phyloP scores from a whole-genome alignment of 257 asterid species.

The Jacaranda copaia region DNA sequence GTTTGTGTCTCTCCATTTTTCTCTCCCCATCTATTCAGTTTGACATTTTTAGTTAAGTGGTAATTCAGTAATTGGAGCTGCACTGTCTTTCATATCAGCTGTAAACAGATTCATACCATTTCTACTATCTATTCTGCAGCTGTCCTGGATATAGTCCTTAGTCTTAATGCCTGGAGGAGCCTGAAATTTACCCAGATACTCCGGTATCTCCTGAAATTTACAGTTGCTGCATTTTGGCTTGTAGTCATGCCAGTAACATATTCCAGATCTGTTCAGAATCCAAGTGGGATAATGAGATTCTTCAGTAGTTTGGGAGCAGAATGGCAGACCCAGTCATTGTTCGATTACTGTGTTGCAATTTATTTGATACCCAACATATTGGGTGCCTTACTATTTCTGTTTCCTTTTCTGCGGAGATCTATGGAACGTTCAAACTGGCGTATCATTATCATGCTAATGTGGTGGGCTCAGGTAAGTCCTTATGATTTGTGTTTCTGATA shows the following conservation, averaged over 20 bases:
- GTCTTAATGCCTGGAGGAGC: conserved; percentile 89
- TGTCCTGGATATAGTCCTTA: conserved; percentile 80
- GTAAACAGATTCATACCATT: conserved; percentile 25
- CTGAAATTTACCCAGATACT: conserved; percentile 76
- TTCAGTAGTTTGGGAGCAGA: conserved; percentile 74
- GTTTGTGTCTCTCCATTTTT: background rate
- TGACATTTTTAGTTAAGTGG: conserved; percentile 1
- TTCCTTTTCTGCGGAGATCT: conserved; percentile 79
- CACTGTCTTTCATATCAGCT: conserved; percentile 27
- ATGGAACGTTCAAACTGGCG: conserved; percentile 90
- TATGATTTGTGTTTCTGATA: conserved; percentile 17
- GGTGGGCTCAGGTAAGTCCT: conserved; percentile 95
- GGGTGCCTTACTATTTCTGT: conserved; percentile 75
- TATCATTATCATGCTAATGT: conserved; percentile 68
- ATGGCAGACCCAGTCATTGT: conserved; percentile 72
- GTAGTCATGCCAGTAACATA: conserved; percentile 87
- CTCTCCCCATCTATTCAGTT: background rate
- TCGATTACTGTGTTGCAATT: conserved; percentile 78
- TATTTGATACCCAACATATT: conserved; percentile 89
- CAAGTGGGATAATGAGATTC: conserved; percentile 78
- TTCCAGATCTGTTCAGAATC: conserved; percentile 78
- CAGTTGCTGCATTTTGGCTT: conserved; percentile 88
- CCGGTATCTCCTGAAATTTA: conserved; percentile 87
- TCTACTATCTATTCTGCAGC: conserved; percentile 67
- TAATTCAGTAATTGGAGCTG: conserved; percentile 15